Percentiles rank a stretch among this genome's conserved stretches.
Evolutionary conservation across 192 early-diverging fungal species (phyloP).

Genomic region (Lunasporangiospora selenospora): DNA sequence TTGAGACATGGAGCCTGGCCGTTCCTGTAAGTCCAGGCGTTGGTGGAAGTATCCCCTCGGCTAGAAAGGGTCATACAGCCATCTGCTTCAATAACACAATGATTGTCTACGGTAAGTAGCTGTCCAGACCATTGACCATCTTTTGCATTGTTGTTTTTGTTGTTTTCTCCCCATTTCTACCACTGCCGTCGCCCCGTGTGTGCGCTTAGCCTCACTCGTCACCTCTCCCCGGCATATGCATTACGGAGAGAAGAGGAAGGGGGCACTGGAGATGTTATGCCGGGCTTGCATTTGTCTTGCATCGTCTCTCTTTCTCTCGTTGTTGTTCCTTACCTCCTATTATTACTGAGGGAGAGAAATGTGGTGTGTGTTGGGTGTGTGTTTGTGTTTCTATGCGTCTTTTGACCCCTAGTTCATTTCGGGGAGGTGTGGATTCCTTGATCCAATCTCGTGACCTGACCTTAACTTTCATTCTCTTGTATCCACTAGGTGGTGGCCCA

Average conservation of each 20-base stretch:
- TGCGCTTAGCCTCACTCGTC: too few species aligned
- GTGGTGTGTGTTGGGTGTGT: too few species aligned
- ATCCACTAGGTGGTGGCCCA: constrained; percentile 51
- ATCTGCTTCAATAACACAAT: constrained; percentile 70
- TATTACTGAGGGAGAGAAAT: too few species aligned
- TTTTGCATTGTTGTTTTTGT: background rate
- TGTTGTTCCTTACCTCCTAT: too few species aligned
- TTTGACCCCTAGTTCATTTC: too few species aligned
- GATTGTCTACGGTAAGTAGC: constrained; percentile 69
- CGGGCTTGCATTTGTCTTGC: background rate
- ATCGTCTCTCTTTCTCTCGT: background rate
- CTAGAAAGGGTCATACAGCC: constrained; percentile 69
- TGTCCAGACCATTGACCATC: background rate
- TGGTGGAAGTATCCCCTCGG: constrained; percentile 52
- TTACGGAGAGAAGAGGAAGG: background rate
- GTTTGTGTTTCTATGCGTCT: constrained; percentile 8
- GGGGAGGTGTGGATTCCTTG: too few species aligned
- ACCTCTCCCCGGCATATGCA: constrained; percentile 47
- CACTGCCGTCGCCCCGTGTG: too few species aligned
- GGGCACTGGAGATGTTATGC: background rate
- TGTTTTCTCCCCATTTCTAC: too few species aligned
- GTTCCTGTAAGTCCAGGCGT: constrained; percentile 36
- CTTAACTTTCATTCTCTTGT: background rate
- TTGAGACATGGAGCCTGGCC: constrained; percentile 61
- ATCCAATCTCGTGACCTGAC: too few species aligned